Conservation (phyloP, 1,284 basidiomycete genomes). For the Entoloma clypeatum region DNA sequence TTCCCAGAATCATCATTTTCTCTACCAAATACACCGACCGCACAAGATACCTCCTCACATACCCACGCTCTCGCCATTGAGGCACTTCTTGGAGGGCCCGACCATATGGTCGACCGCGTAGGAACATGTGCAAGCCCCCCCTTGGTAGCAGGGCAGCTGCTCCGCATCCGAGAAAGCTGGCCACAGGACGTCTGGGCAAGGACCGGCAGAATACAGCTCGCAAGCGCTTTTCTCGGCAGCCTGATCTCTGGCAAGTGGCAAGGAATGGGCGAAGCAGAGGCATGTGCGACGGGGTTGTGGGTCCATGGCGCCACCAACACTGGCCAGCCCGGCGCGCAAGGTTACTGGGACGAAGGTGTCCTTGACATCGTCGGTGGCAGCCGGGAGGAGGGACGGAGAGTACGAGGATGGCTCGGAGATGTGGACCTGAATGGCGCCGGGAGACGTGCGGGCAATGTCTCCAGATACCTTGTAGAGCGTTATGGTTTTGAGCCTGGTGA, state of each 20-base stretch:
- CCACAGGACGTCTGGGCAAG: constrained; percentile 68
- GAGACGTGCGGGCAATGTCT: constrained; percentile 60
- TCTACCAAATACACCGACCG: constrained; percentile 68
- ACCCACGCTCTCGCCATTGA: constrained; percentile 71
- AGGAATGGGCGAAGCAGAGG: constrained; percentile 70
- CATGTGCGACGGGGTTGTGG: constrained; percentile 75
- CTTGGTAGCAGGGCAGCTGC: constrained; percentile 63
- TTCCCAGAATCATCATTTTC: constrained; percentile 66
- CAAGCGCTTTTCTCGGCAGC: constrained; percentile 68
- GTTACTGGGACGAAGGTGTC: constrained; percentile 74
- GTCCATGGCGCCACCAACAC: constrained; percentile 40
- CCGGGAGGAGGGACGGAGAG: constrained; percentile 62
- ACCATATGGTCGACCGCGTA: constrained; percentile 68
- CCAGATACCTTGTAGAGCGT: constrained; percentile 71
- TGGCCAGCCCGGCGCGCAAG: constrained; percentile 30
- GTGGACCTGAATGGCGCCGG: constrained; percentile 60
- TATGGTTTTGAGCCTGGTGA: constrained; percentile 75
- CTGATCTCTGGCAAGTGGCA: constrained; percentile 69
- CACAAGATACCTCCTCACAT: constrained; percentile 75
- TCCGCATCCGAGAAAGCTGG: constrained; percentile 68
- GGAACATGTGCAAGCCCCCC: constrained; percentile 67
- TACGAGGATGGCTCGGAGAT: constrained; percentile 72
- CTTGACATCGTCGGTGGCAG: constrained; percentile 74
- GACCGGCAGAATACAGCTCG: constrained; percentile 66
- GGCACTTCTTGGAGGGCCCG: constrained; percentile 68